Conservation (phyloP, 176 grass and related monocot species). For the Oryza meyeriana region DNA sequence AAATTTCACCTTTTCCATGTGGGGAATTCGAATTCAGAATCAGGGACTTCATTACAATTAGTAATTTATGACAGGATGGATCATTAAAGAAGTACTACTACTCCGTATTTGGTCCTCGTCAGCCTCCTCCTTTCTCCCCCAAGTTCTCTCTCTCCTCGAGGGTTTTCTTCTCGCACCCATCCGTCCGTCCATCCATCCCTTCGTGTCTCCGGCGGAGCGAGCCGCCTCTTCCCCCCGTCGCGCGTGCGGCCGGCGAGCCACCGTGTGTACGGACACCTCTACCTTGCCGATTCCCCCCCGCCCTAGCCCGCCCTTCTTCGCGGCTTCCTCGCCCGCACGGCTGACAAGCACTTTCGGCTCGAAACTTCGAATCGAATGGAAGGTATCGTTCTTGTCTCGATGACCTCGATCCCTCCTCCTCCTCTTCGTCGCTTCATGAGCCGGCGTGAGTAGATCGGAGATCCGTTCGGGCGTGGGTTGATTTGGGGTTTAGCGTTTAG, state of each 20-base stretch:
- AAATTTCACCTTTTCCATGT: too few species aligned
- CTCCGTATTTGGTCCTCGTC: background rate
- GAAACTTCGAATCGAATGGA: background rate
- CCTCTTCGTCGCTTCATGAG: background rate
- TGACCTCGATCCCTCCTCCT: background rate
- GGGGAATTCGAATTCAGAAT: background rate
- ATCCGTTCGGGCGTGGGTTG: background rate
- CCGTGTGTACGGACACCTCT: too few species aligned
- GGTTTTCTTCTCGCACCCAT: conserved; percentile 15
- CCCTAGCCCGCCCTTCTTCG: too few species aligned
- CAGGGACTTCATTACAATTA: background rate
- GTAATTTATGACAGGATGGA: background rate
- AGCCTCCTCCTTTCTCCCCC: conserved; percentile 27
- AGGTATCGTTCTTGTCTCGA: background rate
- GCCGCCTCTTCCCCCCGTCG: background rate
- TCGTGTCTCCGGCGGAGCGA: background rate
- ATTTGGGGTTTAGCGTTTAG: background rate
- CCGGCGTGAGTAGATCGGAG: background rate
- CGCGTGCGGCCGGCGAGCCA: background rate
- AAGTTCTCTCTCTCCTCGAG: background rate
- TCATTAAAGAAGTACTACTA: background rate
- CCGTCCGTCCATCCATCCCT: background rate
- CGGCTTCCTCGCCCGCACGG: too few species aligned
- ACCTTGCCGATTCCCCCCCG: background rate
- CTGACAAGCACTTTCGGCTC: background rate